Conservation (phyloP, 176 grass and related monocot genomes). For the Musa acuminata region DNA sequence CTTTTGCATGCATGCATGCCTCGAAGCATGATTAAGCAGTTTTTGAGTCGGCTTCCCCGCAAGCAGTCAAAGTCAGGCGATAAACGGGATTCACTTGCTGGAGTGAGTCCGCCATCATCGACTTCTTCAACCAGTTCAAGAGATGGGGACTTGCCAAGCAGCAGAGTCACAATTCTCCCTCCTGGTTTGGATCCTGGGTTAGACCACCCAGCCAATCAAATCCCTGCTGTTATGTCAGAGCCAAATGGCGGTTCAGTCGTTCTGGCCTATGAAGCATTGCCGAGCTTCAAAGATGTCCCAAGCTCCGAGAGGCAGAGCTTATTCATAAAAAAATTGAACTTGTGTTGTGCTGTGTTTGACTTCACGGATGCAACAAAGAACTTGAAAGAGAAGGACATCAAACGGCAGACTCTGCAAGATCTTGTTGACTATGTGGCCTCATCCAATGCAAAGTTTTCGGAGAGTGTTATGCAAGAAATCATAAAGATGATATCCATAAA, state of each 20-base stretch:
- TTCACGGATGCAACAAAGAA: slow-evolving; percentile 62
- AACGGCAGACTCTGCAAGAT: slow-evolving; percentile 73
- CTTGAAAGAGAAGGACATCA: slow-evolving; percentile 82
- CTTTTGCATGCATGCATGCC: slow-evolving; percentile 2
- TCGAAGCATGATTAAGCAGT: slow-evolving; percentile 76
- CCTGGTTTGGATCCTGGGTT: slow-evolving; percentile 26
- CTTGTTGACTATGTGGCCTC: slow-evolving; percentile 80
- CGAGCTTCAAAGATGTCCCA: slow-evolving; percentile 69
- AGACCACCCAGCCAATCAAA: slow-evolving; percentile 20
- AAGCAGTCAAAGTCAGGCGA: slow-evolving; percentile 70
- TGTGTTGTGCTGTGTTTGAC: slow-evolving; percentile 68
- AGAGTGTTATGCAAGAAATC: slow-evolving; percentile 61
- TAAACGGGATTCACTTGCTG: slow-evolving; percentile 31
- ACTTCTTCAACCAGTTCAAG: slow-evolving; percentile 54
- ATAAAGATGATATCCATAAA: slow-evolving; percentile 72
- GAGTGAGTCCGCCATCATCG: slow-evolving; percentile 36
- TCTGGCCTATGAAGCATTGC: slow-evolving; percentile 56
- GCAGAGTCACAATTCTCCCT: slow-evolving; percentile 31
- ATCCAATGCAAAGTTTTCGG: slow-evolving; percentile 61
- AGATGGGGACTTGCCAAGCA: slow-evolving; percentile 44
- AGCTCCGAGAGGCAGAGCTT: slow-evolving; percentile 74
- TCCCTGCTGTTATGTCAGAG: slow-evolving; percentile 4
- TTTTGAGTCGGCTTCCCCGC: slow-evolving; percentile 70
- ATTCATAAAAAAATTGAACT: slow-evolving; percentile 63
- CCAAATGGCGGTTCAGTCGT: slow-evolving; percentile 38